A percentile compares a stretch with the other conserved stretches of the same genome.
phyloP scores from a whole-genome alignment of 1,284 basidiomycete genomes.

The Puccinia polysora region DNA sequence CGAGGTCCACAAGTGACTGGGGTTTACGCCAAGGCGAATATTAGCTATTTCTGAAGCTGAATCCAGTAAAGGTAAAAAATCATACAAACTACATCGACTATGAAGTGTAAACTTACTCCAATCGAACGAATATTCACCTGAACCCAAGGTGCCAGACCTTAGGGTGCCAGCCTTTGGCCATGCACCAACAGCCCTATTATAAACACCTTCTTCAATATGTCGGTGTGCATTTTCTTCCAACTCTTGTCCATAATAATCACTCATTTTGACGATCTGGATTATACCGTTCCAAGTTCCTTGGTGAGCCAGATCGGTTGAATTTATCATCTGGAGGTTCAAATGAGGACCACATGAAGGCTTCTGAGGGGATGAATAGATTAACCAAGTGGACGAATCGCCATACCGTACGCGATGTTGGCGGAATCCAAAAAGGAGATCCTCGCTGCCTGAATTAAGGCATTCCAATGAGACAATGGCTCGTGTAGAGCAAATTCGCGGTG shows the following conservation, averaged over 20 bases:
- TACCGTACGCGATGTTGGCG: constrained; percentile 28
- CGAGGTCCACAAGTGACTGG: constrained; percentile 33
- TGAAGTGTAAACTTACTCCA: constrained; percentile 33
- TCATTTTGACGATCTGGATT: constrained; percentile 42
- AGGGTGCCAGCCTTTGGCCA: constrained; percentile 25
- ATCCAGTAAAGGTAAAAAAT: no score
- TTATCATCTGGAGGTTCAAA: constrained; percentile 26
- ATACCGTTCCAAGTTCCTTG: constrained; percentile 31
- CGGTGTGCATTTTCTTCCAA: constrained; percentile 27
- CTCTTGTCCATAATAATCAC: constrained; percentile 25
- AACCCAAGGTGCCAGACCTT: constrained; percentile 23
- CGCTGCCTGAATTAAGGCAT: constrained; percentile 4
- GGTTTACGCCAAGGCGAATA: not conserved
- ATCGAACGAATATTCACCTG: constrained; percentile 40
- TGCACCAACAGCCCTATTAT: constrained; percentile 36
- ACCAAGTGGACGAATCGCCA: constrained; percentile 40
- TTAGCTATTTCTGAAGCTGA: no score
- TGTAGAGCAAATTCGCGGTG: constrained; percentile 23
- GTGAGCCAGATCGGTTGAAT: constrained; percentile 11
- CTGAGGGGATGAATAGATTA: constrained; percentile 21
- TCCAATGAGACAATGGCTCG: constrained; percentile 10
- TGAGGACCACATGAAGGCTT: not conserved
- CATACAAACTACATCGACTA: not conserved
- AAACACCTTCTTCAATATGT: constrained; percentile 23
- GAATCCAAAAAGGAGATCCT: constrained; percentile 30